phyloP scores from a whole-genome alignment of 2,329 filamentous ascomycete species.

The Alternaria brassicae region DNA sequence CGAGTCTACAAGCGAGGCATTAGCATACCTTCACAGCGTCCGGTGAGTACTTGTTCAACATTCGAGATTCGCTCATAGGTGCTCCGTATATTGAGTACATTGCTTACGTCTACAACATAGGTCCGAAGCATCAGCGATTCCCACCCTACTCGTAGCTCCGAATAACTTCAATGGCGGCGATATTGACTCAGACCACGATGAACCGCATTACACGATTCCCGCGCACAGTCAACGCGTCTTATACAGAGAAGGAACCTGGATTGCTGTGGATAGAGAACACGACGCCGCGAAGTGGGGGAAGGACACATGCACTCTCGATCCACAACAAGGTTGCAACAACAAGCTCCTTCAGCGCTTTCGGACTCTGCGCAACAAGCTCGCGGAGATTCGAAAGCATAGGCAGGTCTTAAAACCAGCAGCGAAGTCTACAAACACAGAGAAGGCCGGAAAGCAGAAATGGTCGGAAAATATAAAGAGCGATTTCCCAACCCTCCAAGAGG shows the following conservation, averaged over 20 bases:
- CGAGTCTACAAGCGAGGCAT: slow-evolving; percentile 38
- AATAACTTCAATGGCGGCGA: slow-evolving; percentile 24
- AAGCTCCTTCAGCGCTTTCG: slow-evolving; percentile 71
- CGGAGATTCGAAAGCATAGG: slow-evolving; percentile 53
- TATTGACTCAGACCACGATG: slow-evolving; percentile 7
- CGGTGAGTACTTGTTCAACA: slow-evolving; percentile 28
- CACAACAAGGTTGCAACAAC: slow-evolving; percentile 72
- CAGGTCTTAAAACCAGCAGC: not conserved
- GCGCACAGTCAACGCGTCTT: slow-evolving; percentile 63
- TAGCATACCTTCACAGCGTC: slow-evolving; percentile 47
- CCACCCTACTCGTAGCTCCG: slow-evolving; percentile 69
- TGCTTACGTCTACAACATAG: slow-evolving; percentile 55
- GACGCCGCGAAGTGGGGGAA: slow-evolving; percentile 10
- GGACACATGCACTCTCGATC: slow-evolving; percentile 32
- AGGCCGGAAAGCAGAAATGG: slow-evolving; percentile 49
- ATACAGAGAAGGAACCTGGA: slow-evolving; percentile 81
- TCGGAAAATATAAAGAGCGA: slow-evolving; percentile 34
- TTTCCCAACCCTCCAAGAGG: slow-evolving; percentile 57
- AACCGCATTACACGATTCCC: slow-evolving; percentile 56
- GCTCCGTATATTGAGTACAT: not conserved
- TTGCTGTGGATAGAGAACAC: slow-evolving; percentile 56
- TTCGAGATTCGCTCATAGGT: not conserved
- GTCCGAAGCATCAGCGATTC: slow-evolving; percentile 76
- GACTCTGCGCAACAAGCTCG: slow-evolving; percentile 68
- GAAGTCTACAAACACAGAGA: slow-evolving; percentile 9